Evolutionary conservation across 352 stramenopile genomes (phyloP).

Genomic region (Globisporangium apiculatum): DNA sequence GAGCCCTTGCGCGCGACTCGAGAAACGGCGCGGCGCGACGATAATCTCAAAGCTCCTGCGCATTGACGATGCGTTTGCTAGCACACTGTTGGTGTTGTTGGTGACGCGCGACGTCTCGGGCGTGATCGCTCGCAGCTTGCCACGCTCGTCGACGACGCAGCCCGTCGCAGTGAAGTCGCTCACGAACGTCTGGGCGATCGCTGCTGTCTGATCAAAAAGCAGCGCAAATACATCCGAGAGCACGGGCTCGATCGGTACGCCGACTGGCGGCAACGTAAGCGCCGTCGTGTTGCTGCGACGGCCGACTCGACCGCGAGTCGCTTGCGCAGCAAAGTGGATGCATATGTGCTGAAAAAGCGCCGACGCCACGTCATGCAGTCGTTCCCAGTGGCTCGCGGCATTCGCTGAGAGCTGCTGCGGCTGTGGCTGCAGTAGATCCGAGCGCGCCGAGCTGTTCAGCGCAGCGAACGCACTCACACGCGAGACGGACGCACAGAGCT

Average conservation of each 20-base stretch:
- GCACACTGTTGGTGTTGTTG: not conserved
- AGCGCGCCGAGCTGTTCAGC: not conserved
- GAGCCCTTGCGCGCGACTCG: slow-evolving; percentile 43
- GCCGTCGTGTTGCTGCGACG: not conserved
- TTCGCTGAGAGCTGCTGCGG: slow-evolving; percentile 1
- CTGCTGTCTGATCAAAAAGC: slow-evolving; percentile 4
- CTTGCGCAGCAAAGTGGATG: slow-evolving; percentile 24
- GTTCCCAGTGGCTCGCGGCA: not conserved
- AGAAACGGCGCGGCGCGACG: slow-evolving; percentile 41
- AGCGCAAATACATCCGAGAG: slow-evolving; percentile 5
- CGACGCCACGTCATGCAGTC: slow-evolving; percentile 25
- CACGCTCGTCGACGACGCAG: too few species aligned
- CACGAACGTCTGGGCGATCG: not conserved
- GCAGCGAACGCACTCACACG: not conserved
- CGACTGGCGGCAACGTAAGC: not conserved
- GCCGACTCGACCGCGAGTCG: not conserved
- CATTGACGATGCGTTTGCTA: slow-evolving; percentile 6
- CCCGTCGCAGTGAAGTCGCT: not conserved
- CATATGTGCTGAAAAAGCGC: slow-evolving; percentile 33
- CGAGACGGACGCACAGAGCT: slow-evolving; percentile 13
- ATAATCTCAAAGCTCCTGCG: slow-evolving; percentile 77
- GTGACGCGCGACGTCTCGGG: not conserved
- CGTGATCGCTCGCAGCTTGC: not conserved
- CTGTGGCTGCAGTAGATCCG: too few species aligned
- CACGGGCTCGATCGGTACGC: slow-evolving; percentile 3